Percentiles rank a stretch among this genome's conserved stretches.
These are phyloP conservation scores for Colletotrichum sp. DNA, from an alignment of 2,329 filamentous ascomycete species.

Conservation along the genomic window DNA sequence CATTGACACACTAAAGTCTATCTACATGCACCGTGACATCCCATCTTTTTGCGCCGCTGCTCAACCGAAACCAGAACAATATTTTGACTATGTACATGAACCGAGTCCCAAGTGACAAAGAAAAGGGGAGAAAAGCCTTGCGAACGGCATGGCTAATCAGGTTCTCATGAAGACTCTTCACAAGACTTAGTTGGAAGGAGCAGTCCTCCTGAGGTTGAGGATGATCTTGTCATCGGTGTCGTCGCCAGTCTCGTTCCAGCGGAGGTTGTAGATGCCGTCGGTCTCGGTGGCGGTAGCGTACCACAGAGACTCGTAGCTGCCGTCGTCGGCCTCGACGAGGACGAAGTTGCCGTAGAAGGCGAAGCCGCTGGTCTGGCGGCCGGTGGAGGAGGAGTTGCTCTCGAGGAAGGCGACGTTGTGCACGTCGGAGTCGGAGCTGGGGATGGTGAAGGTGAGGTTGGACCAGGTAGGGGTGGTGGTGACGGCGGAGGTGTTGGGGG, in stretches of 20 bases:
- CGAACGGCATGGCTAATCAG: neutral
- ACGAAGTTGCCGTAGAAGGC: slow-evolving; percentile 29
- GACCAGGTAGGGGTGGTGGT: slow-evolving; percentile 23
- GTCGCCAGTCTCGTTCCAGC: slow-evolving; percentile 28
- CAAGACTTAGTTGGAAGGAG: slow-evolving; percentile 19
- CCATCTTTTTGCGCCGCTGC: neutral
- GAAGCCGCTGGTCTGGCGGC: slow-evolving; percentile 25
- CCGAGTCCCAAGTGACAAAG: neutral
- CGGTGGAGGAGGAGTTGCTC: neutral
- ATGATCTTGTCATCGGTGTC: slow-evolving; percentile 8
- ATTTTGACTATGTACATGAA: neutral
- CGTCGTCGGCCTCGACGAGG: slow-evolving; percentile 5
- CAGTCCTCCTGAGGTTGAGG: slow-evolving; percentile 25
- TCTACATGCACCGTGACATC: neutral
- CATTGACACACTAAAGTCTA: neutral
- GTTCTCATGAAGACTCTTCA: neutral
- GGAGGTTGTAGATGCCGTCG: slow-evolving; percentile 24
- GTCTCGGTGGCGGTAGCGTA: slow-evolving; percentile 23
- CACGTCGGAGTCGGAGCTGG: slow-evolving; percentile 20
- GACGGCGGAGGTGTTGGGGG: slow-evolving; percentile 19
- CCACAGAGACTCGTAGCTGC: slow-evolving; percentile 24
- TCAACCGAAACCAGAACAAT: neutral
- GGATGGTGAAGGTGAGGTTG: slow-evolving; percentile 29
- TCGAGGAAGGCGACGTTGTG: slow-evolving; percentile 25
- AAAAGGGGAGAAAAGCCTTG: neutral